phyloP scores from a whole-genome alignment of 2,329 filamentous ascomycete species.

The Aspergillus eucalypticola region DNA sequence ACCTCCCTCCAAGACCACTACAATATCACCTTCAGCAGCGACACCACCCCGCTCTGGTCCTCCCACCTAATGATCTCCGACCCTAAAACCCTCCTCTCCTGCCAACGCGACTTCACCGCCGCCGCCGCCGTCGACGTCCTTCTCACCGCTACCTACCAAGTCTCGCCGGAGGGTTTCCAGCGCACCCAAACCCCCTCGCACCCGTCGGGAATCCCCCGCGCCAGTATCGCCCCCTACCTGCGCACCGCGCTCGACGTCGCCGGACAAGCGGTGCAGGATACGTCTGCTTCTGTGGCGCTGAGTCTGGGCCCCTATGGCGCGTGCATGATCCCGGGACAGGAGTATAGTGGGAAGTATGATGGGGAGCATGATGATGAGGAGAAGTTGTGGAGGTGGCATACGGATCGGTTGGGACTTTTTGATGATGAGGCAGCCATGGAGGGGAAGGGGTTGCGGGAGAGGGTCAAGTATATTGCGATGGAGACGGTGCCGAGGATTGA shows the following conservation, averaged over 20 bases:
- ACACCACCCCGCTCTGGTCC: constrained; percentile 63
- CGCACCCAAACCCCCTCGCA: constrained; percentile 48
- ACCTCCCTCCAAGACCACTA: constrained; percentile 65
- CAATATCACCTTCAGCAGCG: constrained; percentile 51
- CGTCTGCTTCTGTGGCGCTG: constrained; percentile 46
- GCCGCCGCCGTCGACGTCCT: constrained; percentile 62
- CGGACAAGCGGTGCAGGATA: constrained; percentile 30
- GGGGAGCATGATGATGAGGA: constrained; percentile 46
- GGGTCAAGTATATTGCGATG: constrained; percentile 60
- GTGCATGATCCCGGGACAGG: constrained; percentile 64
- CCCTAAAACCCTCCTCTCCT: constrained; percentile 53
- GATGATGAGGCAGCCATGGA: constrained; percentile 35
- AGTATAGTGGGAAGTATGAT: constrained; percentile 66
- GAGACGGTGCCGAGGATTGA: constrained; percentile 67
- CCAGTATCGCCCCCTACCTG: constrained; percentile 47
- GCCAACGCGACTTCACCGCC: constrained; percentile 57
- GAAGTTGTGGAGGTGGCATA: constrained; percentile 59
- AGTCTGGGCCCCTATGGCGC: constrained; percentile 68
- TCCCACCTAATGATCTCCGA: constrained; percentile 63
- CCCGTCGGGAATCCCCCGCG: constrained; percentile 47
- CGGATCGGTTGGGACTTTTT: constrained; percentile 56
- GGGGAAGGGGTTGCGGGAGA: constrained; percentile 22
- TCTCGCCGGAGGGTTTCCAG: constrained; percentile 58
- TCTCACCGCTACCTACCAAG: constrained; percentile 68
- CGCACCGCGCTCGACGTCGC: constrained; percentile 42